A percentile compares a stretch with the other conserved stretches of the same genome.
phyloP scores from a whole-genome alignment of 2,329 filamentous ascomycete species.

The Ophiostoma sp. region DNA sequence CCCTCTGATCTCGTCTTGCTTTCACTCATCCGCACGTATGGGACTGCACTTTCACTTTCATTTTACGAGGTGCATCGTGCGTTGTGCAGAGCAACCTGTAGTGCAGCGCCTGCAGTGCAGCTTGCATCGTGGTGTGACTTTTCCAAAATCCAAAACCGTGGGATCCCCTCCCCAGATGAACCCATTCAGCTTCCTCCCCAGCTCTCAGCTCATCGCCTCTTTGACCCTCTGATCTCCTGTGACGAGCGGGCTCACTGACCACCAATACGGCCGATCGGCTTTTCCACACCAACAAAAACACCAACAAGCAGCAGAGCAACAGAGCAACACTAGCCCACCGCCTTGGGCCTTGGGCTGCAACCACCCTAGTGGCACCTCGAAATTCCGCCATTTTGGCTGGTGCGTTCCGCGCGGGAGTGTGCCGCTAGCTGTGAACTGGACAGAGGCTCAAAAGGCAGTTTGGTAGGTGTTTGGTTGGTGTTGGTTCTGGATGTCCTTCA shows the following conservation, averaged over 20 bases:
- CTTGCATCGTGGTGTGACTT: slow-evolving; percentile 1
- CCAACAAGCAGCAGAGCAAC: neutral
- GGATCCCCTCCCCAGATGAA: neutral
- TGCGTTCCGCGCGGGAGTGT: neutral
- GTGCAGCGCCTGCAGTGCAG: neutral
- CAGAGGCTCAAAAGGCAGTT: neutral
- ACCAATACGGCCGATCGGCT: neutral
- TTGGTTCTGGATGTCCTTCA: neutral
- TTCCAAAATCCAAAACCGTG: too few species aligned
- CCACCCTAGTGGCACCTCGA: neutral
- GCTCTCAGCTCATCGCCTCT: neutral
- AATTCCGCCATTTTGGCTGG: neutral
- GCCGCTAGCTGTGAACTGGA: neutral
- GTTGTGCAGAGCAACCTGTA: neutral
- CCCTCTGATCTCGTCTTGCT: neutral
- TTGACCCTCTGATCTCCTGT: neutral
- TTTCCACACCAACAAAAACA: too few species aligned
- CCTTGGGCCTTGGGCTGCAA: neutral
- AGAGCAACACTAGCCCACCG: neutral
- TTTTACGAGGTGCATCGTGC: neutral
- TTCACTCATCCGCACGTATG: neutral
- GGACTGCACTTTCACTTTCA: neutral
- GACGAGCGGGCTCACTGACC: neutral
- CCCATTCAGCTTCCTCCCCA: neutral
- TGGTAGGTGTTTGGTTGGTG: too few species aligned